Evolutionary conservation across 106 monocot genomes (phyloP), one percentile per base, ranked within the genome.

Genomic region (Apostasia ramifera): DNA sequence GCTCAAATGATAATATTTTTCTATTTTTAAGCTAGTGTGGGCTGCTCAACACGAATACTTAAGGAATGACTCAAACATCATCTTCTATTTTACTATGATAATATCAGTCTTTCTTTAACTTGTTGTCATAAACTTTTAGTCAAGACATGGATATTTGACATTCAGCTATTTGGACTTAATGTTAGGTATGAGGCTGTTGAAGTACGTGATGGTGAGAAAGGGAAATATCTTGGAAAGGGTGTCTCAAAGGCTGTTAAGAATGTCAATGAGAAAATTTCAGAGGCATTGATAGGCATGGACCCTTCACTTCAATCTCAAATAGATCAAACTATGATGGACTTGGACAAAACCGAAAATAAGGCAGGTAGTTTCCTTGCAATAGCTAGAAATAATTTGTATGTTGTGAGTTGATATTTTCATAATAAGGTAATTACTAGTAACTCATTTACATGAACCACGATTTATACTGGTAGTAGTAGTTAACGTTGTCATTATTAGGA

Each of bases 241-340:
- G 97, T 97, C n/a, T 83, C 77, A 46, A 92, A 97, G 68, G 92
- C 89, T 68, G 85, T 97, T 6, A 84, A 82, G 72, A 78, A 83
- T 61, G 85, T 97, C 3, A 97, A 97, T 69, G 89, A 87, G 47
- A 92, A 82, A 74, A 90, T 97, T 48, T 89, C 92, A 44, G 92
- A 97, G 75, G 89, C 97, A 15, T 79, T 97, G 72, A 64, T 92
- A 64, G 97, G 97, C 59, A 92, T 97, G 97, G 97, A 97, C 57
- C 97, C 97, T 37, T 71, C 68, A 38, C 92, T 86, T 13, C 97
- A 97, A 71, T 70, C 84, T 14, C 92, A 92, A 79, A 92, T 97
- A 61, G 94, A 94, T 74, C 94, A 91, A 70, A 81, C 91, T 48
- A 83, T 94, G 85, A 91, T 94, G 58, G 91, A 91, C 54, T 71